A percentile compares a stretch with the other conserved stretches of the same genome.
phyloP scores from a whole-genome alignment of 1,284 basidiomycete genomes.

The Mycena sp. region DNA sequence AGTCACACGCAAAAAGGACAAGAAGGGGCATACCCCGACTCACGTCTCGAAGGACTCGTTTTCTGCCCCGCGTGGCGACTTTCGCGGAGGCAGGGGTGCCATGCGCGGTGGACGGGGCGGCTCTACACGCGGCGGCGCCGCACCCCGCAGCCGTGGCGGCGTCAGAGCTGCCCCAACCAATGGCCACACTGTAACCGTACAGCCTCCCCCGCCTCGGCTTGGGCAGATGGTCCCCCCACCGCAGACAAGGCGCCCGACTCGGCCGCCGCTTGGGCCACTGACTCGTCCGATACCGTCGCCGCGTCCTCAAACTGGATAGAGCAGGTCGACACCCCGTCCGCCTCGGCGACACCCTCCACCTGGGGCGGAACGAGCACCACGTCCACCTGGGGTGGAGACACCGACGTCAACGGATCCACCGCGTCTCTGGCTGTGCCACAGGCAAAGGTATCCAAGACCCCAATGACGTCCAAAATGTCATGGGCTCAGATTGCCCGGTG shows the following conservation, averaged over 20 bases:
- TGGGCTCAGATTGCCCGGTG: conserved; percentile 85
- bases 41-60: conserved; percentile 59
- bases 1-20: conserved; percentile 90
- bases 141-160: conserved; percentile 61
- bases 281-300: conserved; percentile 13
- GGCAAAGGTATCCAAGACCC: conserved; percentile 59
- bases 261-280: conserved; percentile 6
- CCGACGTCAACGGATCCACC: conserved; percentile 50
- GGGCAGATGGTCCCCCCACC: conserved; percentile 39
- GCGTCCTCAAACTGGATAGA: conserved; percentile 21
- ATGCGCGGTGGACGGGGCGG: conserved; percentile 71
- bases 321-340: conserved; percentile 18
- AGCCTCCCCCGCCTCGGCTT: conserved; percentile 31
- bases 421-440: conserved; percentile 27
- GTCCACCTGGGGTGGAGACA: conserved; percentile 42
- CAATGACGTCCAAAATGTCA: conserved; percentile 76
- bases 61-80: conserved; percentile 55
- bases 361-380: conserved; percentile 43
- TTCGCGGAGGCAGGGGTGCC: conserved; percentile 72
- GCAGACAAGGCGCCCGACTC: conserved; percentile 19
- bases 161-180: conserved; percentile 47
- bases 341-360: conserved; percentile 44
- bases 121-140: conserved; percentile 62
- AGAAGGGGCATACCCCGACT: conserved; percentile 58
- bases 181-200: conserved; percentile 35